Evolutionary conservation across 2,329 filamentous ascomycete species (phyloP).

Genomic region (Trichoderma breve): DNA sequence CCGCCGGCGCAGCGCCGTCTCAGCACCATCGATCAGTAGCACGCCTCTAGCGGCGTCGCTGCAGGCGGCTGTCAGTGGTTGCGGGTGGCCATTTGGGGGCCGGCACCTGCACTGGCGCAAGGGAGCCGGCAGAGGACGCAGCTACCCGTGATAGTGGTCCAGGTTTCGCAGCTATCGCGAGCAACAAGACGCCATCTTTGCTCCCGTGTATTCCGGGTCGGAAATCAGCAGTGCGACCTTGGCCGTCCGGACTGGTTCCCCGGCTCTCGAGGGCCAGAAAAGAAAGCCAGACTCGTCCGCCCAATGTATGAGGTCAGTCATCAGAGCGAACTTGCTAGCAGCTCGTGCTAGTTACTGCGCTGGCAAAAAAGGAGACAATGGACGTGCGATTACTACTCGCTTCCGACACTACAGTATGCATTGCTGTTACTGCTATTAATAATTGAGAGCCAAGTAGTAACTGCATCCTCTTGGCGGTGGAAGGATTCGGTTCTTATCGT

Average conservation of each 20-base stretch:
- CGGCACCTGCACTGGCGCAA: neutral
- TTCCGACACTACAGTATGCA: neutral
- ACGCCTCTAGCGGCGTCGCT: neutral
- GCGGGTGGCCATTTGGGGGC: neutral
- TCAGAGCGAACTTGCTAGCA: neutral
- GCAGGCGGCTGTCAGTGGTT: neutral
- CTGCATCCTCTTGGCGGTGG: neutral
- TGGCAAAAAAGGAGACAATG: neutral
- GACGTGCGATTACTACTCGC: neutral
- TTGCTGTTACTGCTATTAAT: neutral
- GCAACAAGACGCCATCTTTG: neutral
- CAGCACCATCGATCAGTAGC: neutral
- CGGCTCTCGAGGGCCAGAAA: neutral
- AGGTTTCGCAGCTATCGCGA: conserved; percentile 13
- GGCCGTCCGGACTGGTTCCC: neutral
- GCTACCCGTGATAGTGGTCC: neutral
- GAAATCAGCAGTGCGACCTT: conserved; percentile 5
- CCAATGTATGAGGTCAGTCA: neutral
- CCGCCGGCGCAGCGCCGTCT: neutral
- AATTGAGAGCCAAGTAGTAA: neutral
- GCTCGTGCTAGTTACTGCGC: neutral
- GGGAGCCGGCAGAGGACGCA: neutral
- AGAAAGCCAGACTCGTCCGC: neutral
- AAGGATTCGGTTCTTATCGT: neutral
- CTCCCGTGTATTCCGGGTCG: conserved; percentile 12